Percentiles rank a stretch among this genome's conserved stretches.
These are phyloP conservation scores for Lactarius sp. DNA, from an alignment of 768 basidiomycete species.

Conservation along the genomic window DNA sequence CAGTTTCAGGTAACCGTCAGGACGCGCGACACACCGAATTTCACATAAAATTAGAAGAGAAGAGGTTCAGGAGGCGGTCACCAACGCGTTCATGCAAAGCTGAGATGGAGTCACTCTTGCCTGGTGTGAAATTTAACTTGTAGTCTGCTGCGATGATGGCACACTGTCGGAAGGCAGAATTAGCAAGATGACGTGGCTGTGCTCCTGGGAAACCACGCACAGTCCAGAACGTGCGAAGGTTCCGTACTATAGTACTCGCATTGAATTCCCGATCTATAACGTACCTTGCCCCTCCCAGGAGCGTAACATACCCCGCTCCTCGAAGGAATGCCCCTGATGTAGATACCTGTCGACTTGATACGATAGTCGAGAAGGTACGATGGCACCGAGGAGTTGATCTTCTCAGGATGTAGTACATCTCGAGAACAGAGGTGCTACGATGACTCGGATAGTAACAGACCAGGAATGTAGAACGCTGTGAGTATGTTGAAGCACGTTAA, in stretches of 20 bases:
- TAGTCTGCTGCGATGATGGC: constrained; percentile 71
- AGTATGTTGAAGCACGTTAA: too few species aligned
- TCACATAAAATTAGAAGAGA: constrained; percentile 83
- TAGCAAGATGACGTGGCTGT: neutral
- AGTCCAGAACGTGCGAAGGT: constrained; percentile 45
- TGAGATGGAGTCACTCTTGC: constrained; percentile 67
- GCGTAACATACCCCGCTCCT: constrained; percentile 28
- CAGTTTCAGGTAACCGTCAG: constrained; percentile 12
- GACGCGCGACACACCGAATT: constrained; percentile 51
- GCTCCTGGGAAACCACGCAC: constrained; percentile 33
- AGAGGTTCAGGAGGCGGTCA: constrained; percentile 64
- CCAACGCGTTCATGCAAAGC: constrained; percentile 83
- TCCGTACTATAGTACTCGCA: constrained; percentile 45
- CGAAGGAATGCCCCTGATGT: constrained; percentile 22
- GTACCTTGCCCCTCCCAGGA: constrained; percentile 34
- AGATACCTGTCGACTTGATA: neutral
- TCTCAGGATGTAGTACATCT: neutral
- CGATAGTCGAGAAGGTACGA: neutral
- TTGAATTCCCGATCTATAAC: constrained; percentile 41
- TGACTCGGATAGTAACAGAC: too few species aligned
- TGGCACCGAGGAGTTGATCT: neutral
- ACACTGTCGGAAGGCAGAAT: constrained; percentile 40
- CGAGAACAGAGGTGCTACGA: too few species aligned
- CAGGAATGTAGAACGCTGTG: too few species aligned
- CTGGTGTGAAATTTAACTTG: constrained; percentile 80